Base-by-base conservation (phyloP, 139 green algal genomes). In the Asterochloris sp. region DNA sequence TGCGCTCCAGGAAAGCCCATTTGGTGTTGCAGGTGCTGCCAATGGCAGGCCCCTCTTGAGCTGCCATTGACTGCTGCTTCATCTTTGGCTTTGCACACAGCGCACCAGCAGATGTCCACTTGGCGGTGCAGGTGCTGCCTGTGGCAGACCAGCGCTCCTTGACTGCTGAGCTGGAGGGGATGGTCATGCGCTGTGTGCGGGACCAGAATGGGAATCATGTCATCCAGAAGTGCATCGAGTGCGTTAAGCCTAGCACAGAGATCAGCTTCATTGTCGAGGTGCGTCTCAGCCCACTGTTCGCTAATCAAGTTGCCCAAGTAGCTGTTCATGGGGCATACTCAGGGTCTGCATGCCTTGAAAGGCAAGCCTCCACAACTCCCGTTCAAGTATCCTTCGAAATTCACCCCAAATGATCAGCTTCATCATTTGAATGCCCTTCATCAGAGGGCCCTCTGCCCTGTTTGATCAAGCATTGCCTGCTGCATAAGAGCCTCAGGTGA, bases 121-220 rank as follows among this genome's bases (percentile, higher is more conserved):
- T 15, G 68, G 8, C 16, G 85, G 2, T 78, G 64, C 81, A 84
- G 64, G 67, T 83, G 17, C 76, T 92, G 79, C 84, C 89, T 24
- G 62, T 86, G 66, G 78, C 82, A 62, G 62, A 86, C 23, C 87
- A 26, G 60, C 74, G 11, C 6, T 16, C 64, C 77, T 76, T 96
- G 62, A 85, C 93, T 47, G 38, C 62, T 11, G 91, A 96, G 86
- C 85, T 96, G 78, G 89, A 96, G 19, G 90, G 89, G 0, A 81
- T 92, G 68, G 90, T 96, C 38, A 92, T 96, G 85, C 86, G 90
- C 66, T 96, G 92, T 82, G 91, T 98, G 71, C 88, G 90, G 28
- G 96, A 98, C 87, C 94, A 97, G 88, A 98, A 99, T 74, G 96
- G 95, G 82, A 99, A 99, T 89, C 96, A 99, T 83, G 96, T 98